Conservation (phyloP, 805 yeast genomes). For the Brettanomyces anomalus region DNA sequence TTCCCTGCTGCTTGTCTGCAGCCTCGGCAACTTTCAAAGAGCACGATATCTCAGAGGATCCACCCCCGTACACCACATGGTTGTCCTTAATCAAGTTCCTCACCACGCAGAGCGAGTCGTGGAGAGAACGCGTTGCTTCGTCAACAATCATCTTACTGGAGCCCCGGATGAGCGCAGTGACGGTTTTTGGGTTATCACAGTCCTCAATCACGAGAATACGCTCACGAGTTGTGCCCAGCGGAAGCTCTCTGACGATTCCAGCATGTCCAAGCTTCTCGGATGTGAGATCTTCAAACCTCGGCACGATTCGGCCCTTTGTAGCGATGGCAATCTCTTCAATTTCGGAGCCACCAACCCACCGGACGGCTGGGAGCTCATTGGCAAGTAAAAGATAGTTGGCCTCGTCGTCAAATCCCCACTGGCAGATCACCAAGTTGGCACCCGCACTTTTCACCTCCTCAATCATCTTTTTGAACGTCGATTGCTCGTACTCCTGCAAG, state of each 20-base stretch:
- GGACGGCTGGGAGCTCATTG: constrained; percentile 86
- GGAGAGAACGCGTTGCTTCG: constrained; percentile 93
- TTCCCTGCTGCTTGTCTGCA: constrained; percentile 89
- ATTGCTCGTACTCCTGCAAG: constrained; percentile 86
- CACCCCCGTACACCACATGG: constrained; percentile 98
- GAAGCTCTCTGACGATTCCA: constrained; percentile 76
- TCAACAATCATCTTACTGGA: constrained; percentile 97
- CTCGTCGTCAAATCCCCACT: constrained; percentile 99
- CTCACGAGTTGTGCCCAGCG: constrained; percentile 94
- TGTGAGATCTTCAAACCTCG: constrained; percentile 88
- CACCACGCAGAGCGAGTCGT: constrained; percentile 94
- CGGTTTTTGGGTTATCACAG: constrained; percentile 78
- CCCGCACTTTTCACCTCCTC: constrained; percentile 78
- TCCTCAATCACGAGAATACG: constrained; percentile 93
- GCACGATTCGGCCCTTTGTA: constrained; percentile 94
- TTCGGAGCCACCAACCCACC: constrained; percentile 99
- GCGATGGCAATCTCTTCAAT: constrained; percentile 94
- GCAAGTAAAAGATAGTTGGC: constrained; percentile 88
- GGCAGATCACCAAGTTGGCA: constrained; percentile 94
- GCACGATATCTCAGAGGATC: constrained; percentile 94
- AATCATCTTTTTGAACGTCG: constrained; percentile 87
- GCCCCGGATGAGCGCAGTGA: constrained; percentile 89
- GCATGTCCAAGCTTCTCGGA: constrained; percentile 81
- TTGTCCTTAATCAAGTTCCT: constrained; percentile 88
- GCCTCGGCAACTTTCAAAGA: constrained; percentile 85